Evolutionary conservation across 192 early-diverging fungal species (phyloP), one percentile per base, ranked within the genome.

Genomic region (Gaertneriomyces sp.): DNA sequence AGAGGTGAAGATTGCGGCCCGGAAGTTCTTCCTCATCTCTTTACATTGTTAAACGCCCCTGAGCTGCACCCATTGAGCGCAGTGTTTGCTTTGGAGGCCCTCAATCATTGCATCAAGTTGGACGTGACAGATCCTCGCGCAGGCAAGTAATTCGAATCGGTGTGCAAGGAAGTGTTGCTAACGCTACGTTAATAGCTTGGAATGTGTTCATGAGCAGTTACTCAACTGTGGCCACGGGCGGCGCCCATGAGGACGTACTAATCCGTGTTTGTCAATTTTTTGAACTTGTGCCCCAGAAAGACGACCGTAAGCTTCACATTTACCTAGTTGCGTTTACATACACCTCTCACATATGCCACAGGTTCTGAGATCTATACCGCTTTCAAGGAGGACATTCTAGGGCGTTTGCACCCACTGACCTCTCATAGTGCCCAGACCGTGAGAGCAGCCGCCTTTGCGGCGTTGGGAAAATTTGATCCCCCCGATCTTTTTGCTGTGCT

Each of bases 121-220:
- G 47, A 64, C 41, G 46, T 70, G 1, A 64, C 69, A 14, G 69
- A 70, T 70, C 69, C 69, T 1, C 60, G 61, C 14, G 68, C 68
- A 5, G 60, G 12, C 41, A 19, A 5, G 10, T 19, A 0, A 56
- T 11, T 56, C 14, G 1, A 56, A 56, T 11, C 20, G 11, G 1
- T 11, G 38, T 5, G 49, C 49, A 51, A 51, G n/a, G 20, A 49
- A 51, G 5, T n/a, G n/a, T 51, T 51, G 20, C 49, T 6, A 17
- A 51, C 4, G 20, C 0, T 46, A 12, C 6, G 12, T 16, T 25
- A 33, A 12, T 39, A 59, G 51, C 38, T 10, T 70, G 69, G 69
- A 70, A 70, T 52, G 69, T 70, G 6, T 70, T 63, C 55, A 70
- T 70, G 69, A 12, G 16, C 12, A 54, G 57, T 3, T 70, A 41